These are phyloP conservation scores for Discostella stelligera DNA, from an alignment of 352 stramenopile genomes.

Conservation along the genomic window DNA sequence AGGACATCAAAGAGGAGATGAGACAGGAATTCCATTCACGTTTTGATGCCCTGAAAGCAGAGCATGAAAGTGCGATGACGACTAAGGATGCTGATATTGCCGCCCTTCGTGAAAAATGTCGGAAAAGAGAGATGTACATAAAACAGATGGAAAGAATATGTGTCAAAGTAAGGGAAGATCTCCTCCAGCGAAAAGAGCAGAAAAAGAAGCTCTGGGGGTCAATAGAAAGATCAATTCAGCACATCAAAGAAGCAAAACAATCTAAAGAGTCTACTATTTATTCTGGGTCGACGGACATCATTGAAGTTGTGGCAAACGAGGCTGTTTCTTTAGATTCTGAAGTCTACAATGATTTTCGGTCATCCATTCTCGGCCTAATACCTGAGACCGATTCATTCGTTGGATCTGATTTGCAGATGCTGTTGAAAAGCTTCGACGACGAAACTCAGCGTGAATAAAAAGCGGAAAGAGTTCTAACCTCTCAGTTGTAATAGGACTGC, in stretches of 20 bases:
- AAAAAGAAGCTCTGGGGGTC: conserved; percentile 18
- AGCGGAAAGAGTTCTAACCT: background rate
- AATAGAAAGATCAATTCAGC: conserved; percentile 19
- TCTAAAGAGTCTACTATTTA: background rate
- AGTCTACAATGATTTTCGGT: background rate
- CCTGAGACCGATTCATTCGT: background rate
- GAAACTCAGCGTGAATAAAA: background rate
- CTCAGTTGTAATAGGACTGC: too few relatives aligned
- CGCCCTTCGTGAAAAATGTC: conserved; percentile 7
- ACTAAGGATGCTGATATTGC: conserved; percentile 1
- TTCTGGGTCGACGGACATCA: background rate
- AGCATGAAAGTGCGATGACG: conserved; percentile 3
- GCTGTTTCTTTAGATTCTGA: background rate
- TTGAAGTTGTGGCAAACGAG: conserved; percentile 16
- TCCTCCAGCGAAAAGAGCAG: conserved; percentile 9
- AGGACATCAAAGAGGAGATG: background rate
- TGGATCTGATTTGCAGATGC: background rate
- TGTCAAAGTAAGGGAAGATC: conserved; percentile 23
- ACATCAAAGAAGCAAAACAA: conserved; percentile 17
- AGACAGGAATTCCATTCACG: background rate
- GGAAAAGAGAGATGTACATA: background rate
- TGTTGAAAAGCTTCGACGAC: background rate
- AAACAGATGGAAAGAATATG: conserved; percentile 19
- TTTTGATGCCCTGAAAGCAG: conserved; percentile 3
- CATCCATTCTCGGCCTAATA: background rate